These are phyloP conservation scores for Jimgerdemannia lactiflua DNA, from an alignment of 192 early-diverging fungal species.

Conservation along the genomic window DNA sequence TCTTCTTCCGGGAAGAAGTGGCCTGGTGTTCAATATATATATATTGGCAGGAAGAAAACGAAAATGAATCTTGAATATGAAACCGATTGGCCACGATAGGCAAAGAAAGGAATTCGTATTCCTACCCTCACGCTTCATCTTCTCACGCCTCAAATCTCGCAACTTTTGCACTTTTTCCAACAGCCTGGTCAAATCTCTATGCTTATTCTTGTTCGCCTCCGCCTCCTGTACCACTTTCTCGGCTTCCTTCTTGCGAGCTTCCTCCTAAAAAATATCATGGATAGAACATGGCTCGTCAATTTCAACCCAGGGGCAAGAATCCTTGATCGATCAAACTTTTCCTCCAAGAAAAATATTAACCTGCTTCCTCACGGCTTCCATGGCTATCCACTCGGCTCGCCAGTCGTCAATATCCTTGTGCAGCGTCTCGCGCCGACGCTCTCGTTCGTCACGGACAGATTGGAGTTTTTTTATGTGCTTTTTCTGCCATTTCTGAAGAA, in stretches of 20 bases:
- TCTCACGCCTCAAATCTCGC: slow-evolving; percentile 23
- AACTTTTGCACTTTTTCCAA: slow-evolving; percentile 20
- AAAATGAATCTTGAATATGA: too few relatives aligned
- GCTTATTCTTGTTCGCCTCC: slow-evolving; percentile 15
- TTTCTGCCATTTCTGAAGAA: slow-evolving; percentile 11
- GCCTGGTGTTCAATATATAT: slow-evolving; percentile 11
- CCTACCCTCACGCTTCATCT: slow-evolving; percentile 23
- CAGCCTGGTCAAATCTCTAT: slow-evolving; percentile 21
- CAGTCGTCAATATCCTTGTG: slow-evolving; percentile 26
- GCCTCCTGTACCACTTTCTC: slow-evolving; percentile 15
- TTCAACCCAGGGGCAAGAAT: not conserved
- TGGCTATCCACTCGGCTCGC: slow-evolving; percentile 20
- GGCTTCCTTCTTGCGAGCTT: slow-evolving; percentile 15
- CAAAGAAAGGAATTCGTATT: not conserved
- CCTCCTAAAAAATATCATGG: slow-evolving; percentile 1
- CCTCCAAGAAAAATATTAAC: slow-evolving; percentile 9
- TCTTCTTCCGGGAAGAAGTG: slow-evolving; percentile 37
- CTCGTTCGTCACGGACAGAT: slow-evolving; percentile 18
- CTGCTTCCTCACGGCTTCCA: slow-evolving; percentile 16
- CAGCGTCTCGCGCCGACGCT: slow-evolving; percentile 18
- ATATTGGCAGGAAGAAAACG: not conserved
- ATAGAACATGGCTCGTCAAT: not conserved
- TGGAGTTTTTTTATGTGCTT: slow-evolving; percentile 23
- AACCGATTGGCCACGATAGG: too few relatives aligned
- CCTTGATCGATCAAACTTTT: not conserved